Evolutionary conservation across 495 filamentous ascomycete species (phyloP), one percentile per base, ranked within the genome.

Genomic region (Tetracladium setigerum): DNA sequence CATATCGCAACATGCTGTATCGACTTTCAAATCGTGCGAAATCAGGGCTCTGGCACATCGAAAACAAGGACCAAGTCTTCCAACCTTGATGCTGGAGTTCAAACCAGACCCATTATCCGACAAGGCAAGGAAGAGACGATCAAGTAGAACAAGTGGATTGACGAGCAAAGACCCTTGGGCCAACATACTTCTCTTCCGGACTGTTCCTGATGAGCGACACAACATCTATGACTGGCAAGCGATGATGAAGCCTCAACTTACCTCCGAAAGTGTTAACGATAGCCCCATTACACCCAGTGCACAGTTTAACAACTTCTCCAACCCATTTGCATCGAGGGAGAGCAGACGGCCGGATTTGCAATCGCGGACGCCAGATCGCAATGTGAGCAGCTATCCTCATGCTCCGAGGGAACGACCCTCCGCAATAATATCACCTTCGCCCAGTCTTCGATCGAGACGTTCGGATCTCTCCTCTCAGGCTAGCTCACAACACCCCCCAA

Each of bases 391-490:
- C 15, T 59, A 53, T 41, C 49, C 48, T 0, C 48, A 55, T 44
- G 44, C 45, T 33, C 51, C 43, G 12, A 32, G 49, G 31, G 55
- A 59, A 24, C 22, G 50, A 14, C 53, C 57, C 2, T 47, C 58
- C 13, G 37, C 42, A 24, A 11, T 61, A 14, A 56, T 58, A 4
- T 61, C 58, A 2, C 58, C 58, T n/a, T 68, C 74, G 1, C 70
- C 72, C 12, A 77, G 73, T 43, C 58, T 79, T 33, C 70, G 70
- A 18, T 79, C 75, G 12, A 67, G 67, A 35, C 62, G 67, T 15
- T 78, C 74, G 44, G 72, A 79, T 54, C 41, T 79, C 0, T 78
- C 74, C 15, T 77, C 74, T 4, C 67, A 67, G 42, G 63, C 69
- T 16, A 74, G 71, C 48, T 71, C 67, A 64, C 58, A 64, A 59